Percentiles rank a stretch among this genome's conserved stretches.
Evolutionary conservation across 768 basidiomycete genomes (phyloP).

Genomic region (Lactifluus rugatus): DNA sequence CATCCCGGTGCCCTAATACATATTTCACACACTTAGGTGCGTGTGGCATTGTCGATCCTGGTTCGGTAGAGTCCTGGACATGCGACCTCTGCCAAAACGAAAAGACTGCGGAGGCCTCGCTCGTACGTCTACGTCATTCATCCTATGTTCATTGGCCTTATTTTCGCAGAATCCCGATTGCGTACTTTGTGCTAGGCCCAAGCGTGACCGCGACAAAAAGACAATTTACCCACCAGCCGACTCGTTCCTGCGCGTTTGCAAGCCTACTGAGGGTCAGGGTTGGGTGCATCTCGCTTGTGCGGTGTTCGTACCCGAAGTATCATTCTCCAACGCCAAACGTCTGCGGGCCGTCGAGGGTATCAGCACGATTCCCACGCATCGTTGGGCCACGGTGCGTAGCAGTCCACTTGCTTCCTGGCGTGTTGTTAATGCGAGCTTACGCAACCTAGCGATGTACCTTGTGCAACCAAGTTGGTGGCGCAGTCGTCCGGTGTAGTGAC

Average conservation of each 20-base stretch:
- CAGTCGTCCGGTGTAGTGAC: slow-evolving; percentile 75
- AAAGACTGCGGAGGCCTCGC: slow-evolving; percentile 68
- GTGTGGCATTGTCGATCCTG: slow-evolving; percentile 59
- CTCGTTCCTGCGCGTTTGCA: slow-evolving; percentile 64
- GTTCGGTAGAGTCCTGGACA: slow-evolving; percentile 61
- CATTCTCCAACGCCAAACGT: slow-evolving; percentile 62
- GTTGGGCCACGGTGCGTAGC: slow-evolving; percentile 62
- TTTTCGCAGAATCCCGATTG: slow-evolving; percentile 63
- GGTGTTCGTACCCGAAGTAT: slow-evolving; percentile 78
- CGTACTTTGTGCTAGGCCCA: slow-evolving; percentile 65
- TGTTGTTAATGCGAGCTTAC: slow-evolving; percentile 17
- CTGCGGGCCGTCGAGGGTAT: slow-evolving; percentile 82
- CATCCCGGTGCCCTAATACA: neutral
- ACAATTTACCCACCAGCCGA: slow-evolving; percentile 42
- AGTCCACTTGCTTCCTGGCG: neutral
- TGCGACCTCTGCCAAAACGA: slow-evolving; percentile 87
- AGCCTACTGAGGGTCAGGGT: slow-evolving; percentile 87
- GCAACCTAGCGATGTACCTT: slow-evolving; percentile 63
- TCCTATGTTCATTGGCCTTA: slow-evolving; percentile 1
- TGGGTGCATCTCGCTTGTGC: slow-evolving; percentile 92
- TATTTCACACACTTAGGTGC: slow-evolving; percentile 34
- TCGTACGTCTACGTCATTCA: slow-evolving; percentile 39
- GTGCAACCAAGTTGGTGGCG: slow-evolving; percentile 65
- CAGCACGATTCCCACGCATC: slow-evolving; percentile 55
- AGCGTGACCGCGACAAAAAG: slow-evolving; percentile 39